phyloP scores from a whole-genome alignment of 331 rosid species.

The Rosa hybrid region DNA sequence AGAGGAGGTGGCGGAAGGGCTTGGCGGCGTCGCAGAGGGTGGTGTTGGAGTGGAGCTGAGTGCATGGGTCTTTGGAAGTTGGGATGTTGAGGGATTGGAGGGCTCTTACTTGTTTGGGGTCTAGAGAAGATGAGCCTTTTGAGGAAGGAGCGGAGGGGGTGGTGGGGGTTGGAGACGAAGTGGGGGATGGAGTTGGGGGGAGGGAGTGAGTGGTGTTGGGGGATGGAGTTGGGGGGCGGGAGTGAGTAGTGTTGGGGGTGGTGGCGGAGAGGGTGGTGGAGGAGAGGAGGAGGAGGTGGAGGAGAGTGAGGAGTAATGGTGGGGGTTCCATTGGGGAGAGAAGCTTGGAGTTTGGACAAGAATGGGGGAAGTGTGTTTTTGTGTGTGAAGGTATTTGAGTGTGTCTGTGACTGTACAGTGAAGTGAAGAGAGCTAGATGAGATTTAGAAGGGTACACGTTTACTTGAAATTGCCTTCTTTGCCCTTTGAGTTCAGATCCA shows the following conservation, averaged over 20 bases:
- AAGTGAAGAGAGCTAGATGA: background rate
- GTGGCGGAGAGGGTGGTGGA: slow-evolving; percentile 14
- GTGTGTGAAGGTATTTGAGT: background rate
- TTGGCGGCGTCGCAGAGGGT: slow-evolving; percentile 65
- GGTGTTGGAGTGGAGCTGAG: slow-evolving; percentile 51
- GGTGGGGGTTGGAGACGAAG: slow-evolving; percentile 19
- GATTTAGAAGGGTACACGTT: slow-evolving; percentile 1
- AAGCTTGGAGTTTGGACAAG: background rate
- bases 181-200: slow-evolving; percentile 36
- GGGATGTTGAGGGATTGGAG: slow-evolving; percentile 86
- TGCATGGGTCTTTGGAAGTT: slow-evolving; percentile 77
- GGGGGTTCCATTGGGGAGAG: slow-evolving; percentile 38
- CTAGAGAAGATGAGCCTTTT: slow-evolving; percentile 33
- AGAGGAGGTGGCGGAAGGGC: slow-evolving; percentile 82
- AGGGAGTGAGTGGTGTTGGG: slow-evolving; percentile 15
- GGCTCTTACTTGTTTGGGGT: slow-evolving; percentile 83
- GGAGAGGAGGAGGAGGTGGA: slow-evolving; percentile 28
- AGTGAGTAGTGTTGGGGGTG: slow-evolving; percentile 5
- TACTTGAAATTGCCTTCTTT: slow-evolving; percentile 1
- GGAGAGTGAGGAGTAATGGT: slow-evolving; percentile 27
- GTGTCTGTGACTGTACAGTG: background rate
- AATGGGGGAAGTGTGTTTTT: background rate
- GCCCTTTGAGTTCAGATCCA: slow-evolving; percentile 26
- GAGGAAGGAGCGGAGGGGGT: slow-evolving; percentile 10
- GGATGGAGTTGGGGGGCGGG: slow-evolving; percentile 1